A percentile compares a stretch with the other conserved stretches of the same genome.
Conservation (phyloP, 306 rosid genomes). For the Ormosia semicastrata region DNA sequence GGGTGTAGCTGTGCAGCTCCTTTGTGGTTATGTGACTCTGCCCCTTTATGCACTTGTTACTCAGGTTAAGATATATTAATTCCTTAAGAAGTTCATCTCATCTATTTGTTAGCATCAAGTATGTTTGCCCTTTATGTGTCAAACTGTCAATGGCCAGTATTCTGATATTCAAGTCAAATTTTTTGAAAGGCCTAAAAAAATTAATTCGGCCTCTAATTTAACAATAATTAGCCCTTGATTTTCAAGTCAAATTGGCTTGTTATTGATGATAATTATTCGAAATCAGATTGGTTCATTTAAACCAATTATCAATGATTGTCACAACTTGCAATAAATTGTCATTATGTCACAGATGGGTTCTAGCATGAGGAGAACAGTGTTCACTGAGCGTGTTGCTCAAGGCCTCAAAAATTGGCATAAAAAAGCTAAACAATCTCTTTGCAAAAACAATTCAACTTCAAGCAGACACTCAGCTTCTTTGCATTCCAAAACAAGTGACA, state of each 20-base stretch:
- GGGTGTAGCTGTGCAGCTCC: constrained; percentile 65
- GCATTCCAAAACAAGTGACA: constrained; percentile 25
- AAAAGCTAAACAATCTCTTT: constrained; percentile 39
- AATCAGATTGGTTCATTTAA: neutral
- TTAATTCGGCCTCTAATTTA: neutral
- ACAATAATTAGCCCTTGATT: neutral
- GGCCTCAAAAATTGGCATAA: constrained; percentile 63
- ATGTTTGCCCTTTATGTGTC: neutral
- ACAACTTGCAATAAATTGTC: neutral
- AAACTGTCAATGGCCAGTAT: neutral
- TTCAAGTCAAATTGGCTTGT: neutral
- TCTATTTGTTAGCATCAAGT: neutral
- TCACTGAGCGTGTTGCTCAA: constrained; percentile 39
- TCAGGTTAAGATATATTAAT: constrained; percentile 40
- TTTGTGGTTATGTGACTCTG: constrained; percentile 68
- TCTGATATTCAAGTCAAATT: neutral
- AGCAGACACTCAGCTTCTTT: constrained; percentile 15
- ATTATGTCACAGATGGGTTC: constrained; percentile 59
- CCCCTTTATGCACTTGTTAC: constrained; percentile 76
- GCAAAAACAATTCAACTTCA: constrained; percentile 16
- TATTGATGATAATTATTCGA: neutral
- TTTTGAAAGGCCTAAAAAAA: neutral
- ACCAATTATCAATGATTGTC: neutral
- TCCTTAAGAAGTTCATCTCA: neutral
- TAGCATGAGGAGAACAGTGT: constrained; percentile 52